Conservation (phyloP, 1,284 basidiomycete genomes). For the Marasmius fiardii region DNA sequence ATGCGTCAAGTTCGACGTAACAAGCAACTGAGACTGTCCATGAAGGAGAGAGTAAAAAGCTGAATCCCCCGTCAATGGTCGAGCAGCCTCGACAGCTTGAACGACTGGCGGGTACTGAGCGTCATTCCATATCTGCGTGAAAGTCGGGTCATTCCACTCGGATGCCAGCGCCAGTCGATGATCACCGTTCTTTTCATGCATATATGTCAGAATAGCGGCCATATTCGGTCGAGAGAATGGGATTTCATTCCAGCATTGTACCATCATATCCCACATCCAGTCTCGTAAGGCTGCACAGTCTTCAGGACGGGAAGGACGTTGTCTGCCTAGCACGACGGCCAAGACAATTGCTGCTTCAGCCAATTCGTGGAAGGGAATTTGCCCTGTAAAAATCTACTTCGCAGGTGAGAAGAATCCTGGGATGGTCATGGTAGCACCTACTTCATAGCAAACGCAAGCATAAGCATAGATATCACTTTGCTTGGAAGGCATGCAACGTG, state of each 20-base stretch:
- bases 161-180: too few relatives aligned
- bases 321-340: not conserved
- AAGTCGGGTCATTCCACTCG: too few relatives aligned
- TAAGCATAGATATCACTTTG: conserved; percentile 2
- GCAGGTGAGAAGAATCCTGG: not conserved
- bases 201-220: not conserved
- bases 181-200: too few relatives aligned
- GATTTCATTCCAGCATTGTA: not conserved
- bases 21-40: too few relatives aligned
- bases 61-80: too few relatives aligned
- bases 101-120: too few relatives aligned
- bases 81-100: too few relatives aligned
- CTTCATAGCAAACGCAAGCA: not conserved
- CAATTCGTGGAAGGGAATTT: not conserved
- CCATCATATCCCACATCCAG: not conserved
- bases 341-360: not conserved
- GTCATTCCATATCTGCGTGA: too few relatives aligned
- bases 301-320: not conserved
- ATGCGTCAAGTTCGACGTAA: too few relatives aligned
- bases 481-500: not conserved
- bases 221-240: not conserved
- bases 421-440: not conserved
- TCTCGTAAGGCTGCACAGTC: not conserved
- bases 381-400: conserved; percentile 1
- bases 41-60: too few relatives aligned